Evolutionary conservation across 305 asterid genomes (phyloP).

Genomic region (Ajuga reptans): DNA sequence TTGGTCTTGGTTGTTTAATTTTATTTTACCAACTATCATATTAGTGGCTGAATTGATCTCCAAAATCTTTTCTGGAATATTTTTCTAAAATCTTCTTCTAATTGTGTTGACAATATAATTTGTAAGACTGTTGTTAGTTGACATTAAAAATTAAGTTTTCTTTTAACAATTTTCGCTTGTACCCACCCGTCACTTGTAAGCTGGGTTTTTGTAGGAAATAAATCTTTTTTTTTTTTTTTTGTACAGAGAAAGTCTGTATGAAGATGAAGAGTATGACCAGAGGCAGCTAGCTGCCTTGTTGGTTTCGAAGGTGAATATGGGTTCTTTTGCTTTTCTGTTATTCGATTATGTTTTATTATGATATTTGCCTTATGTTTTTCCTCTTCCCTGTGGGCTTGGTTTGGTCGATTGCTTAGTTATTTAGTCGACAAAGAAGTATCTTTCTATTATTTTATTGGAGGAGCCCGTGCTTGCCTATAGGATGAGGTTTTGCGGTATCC

Average conservation of each 20-base stretch:
- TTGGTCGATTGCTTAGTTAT: not conserved
- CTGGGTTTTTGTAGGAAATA: not conserved
- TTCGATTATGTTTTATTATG: not conserved
- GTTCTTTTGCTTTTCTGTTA: not conserved
- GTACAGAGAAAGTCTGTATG: conserved; percentile 80
- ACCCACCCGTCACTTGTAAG: not conserved
- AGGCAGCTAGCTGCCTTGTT: conserved; percentile 88
- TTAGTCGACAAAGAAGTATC: not conserved
- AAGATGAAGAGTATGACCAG: conserved; percentile 84
- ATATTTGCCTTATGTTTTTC: not conserved
- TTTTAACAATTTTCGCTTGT: not conserved
- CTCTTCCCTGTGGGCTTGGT: not conserved
- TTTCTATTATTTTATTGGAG: not conserved
- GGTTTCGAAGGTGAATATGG: conserved; percentile 40
- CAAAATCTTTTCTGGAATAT: not conserved
- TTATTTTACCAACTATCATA: not conserved
- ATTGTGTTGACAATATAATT: not conserved
- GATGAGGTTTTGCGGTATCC: not conserved
- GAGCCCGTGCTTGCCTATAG: not conserved
- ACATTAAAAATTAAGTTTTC: not conserved
- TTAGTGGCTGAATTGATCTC: not conserved
- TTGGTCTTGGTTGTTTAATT: not conserved
- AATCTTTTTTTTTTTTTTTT: not conserved
- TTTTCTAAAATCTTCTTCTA: not conserved
- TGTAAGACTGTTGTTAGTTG: not conserved